Evolutionary conservation across 495 filamentous ascomycete genomes (phyloP).

Genomic region (Xylaria sp.): DNA sequence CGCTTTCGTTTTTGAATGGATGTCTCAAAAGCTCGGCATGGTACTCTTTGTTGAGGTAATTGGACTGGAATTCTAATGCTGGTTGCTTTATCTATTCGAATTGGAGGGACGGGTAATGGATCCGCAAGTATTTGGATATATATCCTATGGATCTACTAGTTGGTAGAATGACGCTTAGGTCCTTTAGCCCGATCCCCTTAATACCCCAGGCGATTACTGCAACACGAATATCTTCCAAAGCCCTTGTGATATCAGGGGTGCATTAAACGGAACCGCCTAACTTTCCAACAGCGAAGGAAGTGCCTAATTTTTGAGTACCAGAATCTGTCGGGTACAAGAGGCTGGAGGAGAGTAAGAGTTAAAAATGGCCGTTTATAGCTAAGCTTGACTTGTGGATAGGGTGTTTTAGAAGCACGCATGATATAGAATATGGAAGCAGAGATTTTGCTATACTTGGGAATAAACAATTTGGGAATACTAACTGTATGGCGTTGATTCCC

Average conservation of each 20-base stretch:
- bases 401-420: not conserved
- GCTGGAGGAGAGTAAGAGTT: not conserved
- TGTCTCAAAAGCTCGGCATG: not conserved
- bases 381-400: not conserved
- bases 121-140: not conserved
- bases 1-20: constrained; percentile 9
- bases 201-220: too few species aligned
- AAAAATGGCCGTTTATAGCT: not conserved
- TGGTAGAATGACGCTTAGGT: too few species aligned
- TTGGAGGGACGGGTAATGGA: too few species aligned
- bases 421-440: not conserved
- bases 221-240: too few species aligned
- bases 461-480: not conserved
- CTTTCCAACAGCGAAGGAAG: constrained; percentile 8
- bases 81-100: not conserved
- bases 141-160: too few species aligned
- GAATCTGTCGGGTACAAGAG: constrained; percentile 6
- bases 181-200: too few species aligned
- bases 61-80: not conserved
- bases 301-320: constrained; percentile 3
- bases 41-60: not conserved
- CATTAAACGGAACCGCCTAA: not conserved
- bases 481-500: constrained; percentile 7
- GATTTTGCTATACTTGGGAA: not conserved
- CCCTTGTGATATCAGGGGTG: not conserved